Base-by-base conservation (phyloP, 352 stramenopile genomes). In the Peronospora destructor region DNA sequence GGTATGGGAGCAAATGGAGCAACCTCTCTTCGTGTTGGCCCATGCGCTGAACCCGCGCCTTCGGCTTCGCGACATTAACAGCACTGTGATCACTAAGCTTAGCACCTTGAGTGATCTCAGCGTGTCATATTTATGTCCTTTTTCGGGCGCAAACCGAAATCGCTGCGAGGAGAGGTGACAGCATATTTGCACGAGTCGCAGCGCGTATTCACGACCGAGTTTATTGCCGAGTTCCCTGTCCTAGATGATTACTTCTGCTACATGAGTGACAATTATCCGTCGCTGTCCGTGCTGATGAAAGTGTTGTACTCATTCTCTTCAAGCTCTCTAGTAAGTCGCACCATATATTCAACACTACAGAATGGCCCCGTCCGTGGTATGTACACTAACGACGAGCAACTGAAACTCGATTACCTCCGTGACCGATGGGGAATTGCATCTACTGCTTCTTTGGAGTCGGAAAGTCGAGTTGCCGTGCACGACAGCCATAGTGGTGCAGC, bases 221-320 rank as follows among this genome's bases (percentile, higher is more conserved):
- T 85, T 42, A 60, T 85, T 19, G 48, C 51, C 23, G 75, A 89
- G 37, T 89, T 89, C 45, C 58, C 62, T 11, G 59, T 71, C 9
- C 44, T 84, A 6, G 68, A 83, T 30, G 70, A 86, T 60, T 87
- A 87, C 44, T 84, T 76, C 14, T 60, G 70, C 12, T 87, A 87
- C 40, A 49, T 89, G 44, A 66, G 63, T 16, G 75, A 89, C 53
- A 68, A 81, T 25, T 81, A 71, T 34, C 54, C 70, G 9, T 69
- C 80, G 16, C 51, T 91, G 17, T 68, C 76, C n/a, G 62, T 73
- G 59, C 44, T 91, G 30, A 91, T 88, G 79, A 58, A 67, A 45
- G 40, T 79, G 38, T 45, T 88, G 14, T 50, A 68, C n/a, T 75
- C 71, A 17, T 71, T 85, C 44, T 73, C 71, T 6, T 56, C 65